A percentile compares a stretch with the other conserved stretches of the same genome.
Evolutionary conservation across 805 yeast species (phyloP).

Genomic region (Blastobotrys terrestris): DNA sequence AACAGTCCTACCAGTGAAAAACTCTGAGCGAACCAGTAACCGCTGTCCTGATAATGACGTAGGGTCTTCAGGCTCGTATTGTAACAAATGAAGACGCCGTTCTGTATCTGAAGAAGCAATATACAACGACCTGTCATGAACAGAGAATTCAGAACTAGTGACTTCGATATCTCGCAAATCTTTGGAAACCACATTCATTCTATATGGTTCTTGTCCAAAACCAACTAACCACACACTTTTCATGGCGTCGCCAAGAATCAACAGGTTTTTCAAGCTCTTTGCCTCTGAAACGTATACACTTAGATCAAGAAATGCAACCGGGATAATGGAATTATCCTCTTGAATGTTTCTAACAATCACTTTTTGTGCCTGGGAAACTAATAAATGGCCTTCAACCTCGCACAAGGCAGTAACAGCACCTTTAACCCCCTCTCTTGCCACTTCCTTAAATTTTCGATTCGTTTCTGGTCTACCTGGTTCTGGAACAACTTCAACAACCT

Average conservation of each 20-base stretch:
- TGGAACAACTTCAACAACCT: constrained; percentile 77
- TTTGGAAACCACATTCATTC: constrained; percentile 73
- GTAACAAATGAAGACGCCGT: constrained; percentile 61
- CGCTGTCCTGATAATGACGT: constrained; percentile 73
- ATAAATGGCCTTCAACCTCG: constrained; percentile 76
- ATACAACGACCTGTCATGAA: constrained; percentile 61
- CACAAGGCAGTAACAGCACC: constrained; percentile 79
- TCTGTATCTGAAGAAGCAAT: constrained; percentile 65
- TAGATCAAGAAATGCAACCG: constrained; percentile 91
- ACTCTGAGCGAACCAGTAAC: constrained; percentile 61
- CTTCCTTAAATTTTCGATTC: constrained; percentile 66
- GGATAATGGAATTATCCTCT: constrained; percentile 78
- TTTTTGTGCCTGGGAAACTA: constrained; percentile 83
- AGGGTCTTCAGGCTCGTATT: constrained; percentile 90
- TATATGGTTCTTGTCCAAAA: constrained; percentile 90
- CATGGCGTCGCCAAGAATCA: constrained; percentile 75
- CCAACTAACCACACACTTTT: constrained; percentile 78
- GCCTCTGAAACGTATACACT: constrained; percentile 72
- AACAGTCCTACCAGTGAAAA: constrained; percentile 54
- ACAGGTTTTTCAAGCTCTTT: constrained; percentile 74
- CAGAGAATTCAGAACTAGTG: constrained; percentile 67
- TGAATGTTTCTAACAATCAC: constrained; percentile 72
- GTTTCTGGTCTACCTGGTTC: constrained; percentile 85
- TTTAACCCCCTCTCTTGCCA: constrained; percentile 65
- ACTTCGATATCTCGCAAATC: constrained; percentile 62